These are phyloP conservation scores for Thermothielavioides terrestris DNA, from an alignment of 495 filamentous ascomycete species.

Conservation along the genomic window DNA sequence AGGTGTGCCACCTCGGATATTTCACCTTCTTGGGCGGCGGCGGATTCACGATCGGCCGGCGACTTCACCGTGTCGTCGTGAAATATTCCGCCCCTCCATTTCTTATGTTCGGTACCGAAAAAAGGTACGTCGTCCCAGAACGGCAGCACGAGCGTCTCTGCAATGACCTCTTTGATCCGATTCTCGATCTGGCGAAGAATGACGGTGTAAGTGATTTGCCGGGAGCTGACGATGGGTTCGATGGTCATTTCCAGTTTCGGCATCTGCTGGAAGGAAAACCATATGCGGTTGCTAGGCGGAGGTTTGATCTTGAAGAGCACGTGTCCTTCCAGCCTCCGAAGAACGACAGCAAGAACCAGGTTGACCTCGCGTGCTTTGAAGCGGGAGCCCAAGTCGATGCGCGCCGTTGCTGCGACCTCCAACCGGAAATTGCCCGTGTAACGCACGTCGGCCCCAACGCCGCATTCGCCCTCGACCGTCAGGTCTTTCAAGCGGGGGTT, in stretches of 20 bases:
- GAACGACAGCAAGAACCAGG: slow-evolving; percentile 73
- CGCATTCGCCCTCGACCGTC: slow-evolving; percentile 82
- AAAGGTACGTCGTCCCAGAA: slow-evolving; percentile 96
- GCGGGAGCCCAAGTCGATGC: slow-evolving; percentile 76
- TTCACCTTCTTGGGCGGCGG: slow-evolving; percentile 51
- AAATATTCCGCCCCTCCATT: slow-evolving; percentile 85
- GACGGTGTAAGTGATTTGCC: slow-evolving; percentile 88
- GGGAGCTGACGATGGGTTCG: slow-evolving; percentile 87
- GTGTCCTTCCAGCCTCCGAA: slow-evolving; percentile 83
- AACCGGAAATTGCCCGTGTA: slow-evolving; percentile 85
- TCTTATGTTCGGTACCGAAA: slow-evolving; percentile 63
- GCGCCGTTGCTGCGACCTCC: slow-evolving; percentile 81
- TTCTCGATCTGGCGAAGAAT: slow-evolving; percentile 91
- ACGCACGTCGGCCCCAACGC: slow-evolving; percentile 72
- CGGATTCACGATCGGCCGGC: slow-evolving; percentile 33
- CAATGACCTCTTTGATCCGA: slow-evolving; percentile 83
- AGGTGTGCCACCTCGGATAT: slow-evolving; percentile 40
- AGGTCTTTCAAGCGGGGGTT: slow-evolving; percentile 85
- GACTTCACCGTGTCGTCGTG: slow-evolving; percentile 41
- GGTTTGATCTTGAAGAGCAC: slow-evolving; percentile 81
- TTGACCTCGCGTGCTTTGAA: slow-evolving; percentile 89
- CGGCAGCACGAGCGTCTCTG: slow-evolving; percentile 84
- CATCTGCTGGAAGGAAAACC: slow-evolving; percentile 87
- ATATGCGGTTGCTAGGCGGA: slow-evolving; percentile 87
- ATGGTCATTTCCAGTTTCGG: slow-evolving; percentile 88